phyloP scores from a whole-genome alignment of 177 flowering plant species.

The Telopea speciosissima region DNA sequence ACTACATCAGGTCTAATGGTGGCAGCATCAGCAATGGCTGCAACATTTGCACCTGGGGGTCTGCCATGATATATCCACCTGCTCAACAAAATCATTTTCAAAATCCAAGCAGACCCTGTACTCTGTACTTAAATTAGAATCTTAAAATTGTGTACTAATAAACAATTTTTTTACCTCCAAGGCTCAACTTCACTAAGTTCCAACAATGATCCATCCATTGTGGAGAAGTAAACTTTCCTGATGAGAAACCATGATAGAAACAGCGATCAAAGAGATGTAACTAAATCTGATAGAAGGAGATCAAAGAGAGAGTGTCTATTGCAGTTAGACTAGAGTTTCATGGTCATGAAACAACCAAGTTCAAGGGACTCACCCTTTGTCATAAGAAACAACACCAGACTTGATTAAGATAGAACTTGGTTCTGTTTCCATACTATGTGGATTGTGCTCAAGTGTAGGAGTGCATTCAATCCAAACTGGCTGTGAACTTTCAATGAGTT shows the following conservation, averaged over 20 bases:
- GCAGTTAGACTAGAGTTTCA: neutral
- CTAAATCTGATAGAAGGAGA: no score
- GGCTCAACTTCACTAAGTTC: constrained; percentile 54
- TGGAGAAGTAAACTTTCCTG: constrained; percentile 70
- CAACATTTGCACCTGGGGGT: constrained; percentile 78
- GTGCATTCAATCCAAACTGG: constrained; percentile 58
- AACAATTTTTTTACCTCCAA: constrained; percentile 38
- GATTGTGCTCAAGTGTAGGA: constrained; percentile 22
- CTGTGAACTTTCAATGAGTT: constrained; percentile 47
- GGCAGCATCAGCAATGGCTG: constrained; percentile 61
- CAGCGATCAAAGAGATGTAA: neutral
- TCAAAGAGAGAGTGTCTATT: neutral
- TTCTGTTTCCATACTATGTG: constrained; percentile 27
- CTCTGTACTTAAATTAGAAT: neutral
- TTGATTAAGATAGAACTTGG: constrained; percentile 33
- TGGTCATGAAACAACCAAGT: neutral
- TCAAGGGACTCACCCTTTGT: constrained; percentile 46
- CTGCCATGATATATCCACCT: constrained; percentile 77
- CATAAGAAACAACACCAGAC: constrained; percentile 56
- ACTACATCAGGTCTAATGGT: constrained; percentile 50
- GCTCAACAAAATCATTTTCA: constrained; percentile 11
- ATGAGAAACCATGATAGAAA: neutral
- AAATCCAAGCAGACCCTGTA: neutral
- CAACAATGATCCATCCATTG: constrained; percentile 48
- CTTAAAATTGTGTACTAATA: neutral